Evolutionary conservation across 129 eudicot species (phyloP), one percentile per base, ranked within the genome.

Genomic region (Centaurea solstitialis): DNA sequence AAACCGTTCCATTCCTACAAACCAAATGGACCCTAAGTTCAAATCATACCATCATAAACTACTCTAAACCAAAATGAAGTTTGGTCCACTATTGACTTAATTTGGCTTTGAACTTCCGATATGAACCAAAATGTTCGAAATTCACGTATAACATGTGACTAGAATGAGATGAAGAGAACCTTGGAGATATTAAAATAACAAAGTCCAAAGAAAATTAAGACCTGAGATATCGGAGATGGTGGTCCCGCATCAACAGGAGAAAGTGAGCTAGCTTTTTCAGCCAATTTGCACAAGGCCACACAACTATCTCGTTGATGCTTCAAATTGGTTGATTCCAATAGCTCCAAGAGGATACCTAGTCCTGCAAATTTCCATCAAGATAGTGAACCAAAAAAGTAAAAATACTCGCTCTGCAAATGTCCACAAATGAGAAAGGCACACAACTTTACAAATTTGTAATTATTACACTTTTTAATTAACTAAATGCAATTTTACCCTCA

Each of bases 221-320:
- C 86, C 86, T 83, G 86, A 33, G 82, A 83, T 39, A 87, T 87
- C 10, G 93, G 93, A 79, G 91, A 87, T 62, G 85, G 91, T 53
- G 93, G 93, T 69, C 90, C 93, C 8, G 90, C 93, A 70, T 89
- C 93, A 28, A 84, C 84, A 2, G 88, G 87, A 62, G 90, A 89
- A 65, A 84, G 85, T 67, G 85, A 84, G 50, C 70, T 79, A 66
- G 89, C 90, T 70, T 87, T 89, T 73, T 80, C 88, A 68, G 93
- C 88, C 88, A 89, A 72, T 80, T 87, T 89, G 81, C 83, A 82
- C 35, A 89, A 75, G 78, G 93, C 93, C 10, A 82, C 85, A 67
- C 89, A 84, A 79, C 88, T 82, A 77, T 87, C 93, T 66, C 80
- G 87, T 71, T 89, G 90, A 75, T 89, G 87, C 85, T 89, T 89